phyloP scores from a whole-genome alignment of 2,329 filamentous ascomycete species.

The Fusarium dimerum region DNA sequence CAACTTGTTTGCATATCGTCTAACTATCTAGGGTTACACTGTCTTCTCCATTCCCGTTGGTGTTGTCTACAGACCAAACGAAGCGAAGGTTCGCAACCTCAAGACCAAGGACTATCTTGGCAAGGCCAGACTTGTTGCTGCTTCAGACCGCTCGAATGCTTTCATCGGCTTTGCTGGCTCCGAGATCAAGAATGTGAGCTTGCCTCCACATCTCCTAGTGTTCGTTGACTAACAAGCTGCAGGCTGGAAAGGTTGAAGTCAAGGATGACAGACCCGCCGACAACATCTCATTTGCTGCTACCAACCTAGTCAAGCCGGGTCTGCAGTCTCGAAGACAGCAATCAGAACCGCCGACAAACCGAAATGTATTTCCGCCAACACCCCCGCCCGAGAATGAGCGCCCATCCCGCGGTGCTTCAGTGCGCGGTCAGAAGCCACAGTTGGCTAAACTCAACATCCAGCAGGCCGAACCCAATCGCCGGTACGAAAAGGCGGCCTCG shows the following conservation, averaged over 20 bases:
- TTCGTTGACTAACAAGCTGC: conserved; percentile 14
- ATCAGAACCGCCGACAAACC: conserved; percentile 76
- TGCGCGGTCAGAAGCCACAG: conserved; percentile 61
- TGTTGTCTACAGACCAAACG: conserved; percentile 91
- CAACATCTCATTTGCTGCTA: conserved; percentile 87
- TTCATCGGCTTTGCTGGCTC: conserved; percentile 81
- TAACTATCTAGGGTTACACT: conserved; percentile 76
- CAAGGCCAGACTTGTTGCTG: conserved; percentile 90
- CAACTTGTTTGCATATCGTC: neutral
- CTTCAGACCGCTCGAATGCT: conserved; percentile 76
- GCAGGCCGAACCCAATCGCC: conserved; percentile 48
- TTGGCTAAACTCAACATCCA: conserved; percentile 66
- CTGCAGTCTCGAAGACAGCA: conserved; percentile 80
- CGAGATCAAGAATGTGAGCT: conserved; percentile 71
- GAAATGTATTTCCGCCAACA: conserved; percentile 94
- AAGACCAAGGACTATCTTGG: conserved; percentile 98
- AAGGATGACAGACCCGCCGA: conserved; percentile 81
- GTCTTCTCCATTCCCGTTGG: conserved; percentile 98
- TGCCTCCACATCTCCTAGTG: neutral
- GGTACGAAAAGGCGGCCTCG: conserved; percentile 57
- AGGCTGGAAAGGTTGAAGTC: conserved; percentile 55
- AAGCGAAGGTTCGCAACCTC: conserved; percentile 96
- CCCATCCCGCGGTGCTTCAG: conserved; percentile 59
- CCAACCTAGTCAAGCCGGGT: conserved; percentile 87
- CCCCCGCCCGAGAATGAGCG: conserved; percentile 90